Evolutionary conservation across 495 filamentous ascomycete species (phyloP).

Genomic region (Penicillium dipodomyicola): DNA sequence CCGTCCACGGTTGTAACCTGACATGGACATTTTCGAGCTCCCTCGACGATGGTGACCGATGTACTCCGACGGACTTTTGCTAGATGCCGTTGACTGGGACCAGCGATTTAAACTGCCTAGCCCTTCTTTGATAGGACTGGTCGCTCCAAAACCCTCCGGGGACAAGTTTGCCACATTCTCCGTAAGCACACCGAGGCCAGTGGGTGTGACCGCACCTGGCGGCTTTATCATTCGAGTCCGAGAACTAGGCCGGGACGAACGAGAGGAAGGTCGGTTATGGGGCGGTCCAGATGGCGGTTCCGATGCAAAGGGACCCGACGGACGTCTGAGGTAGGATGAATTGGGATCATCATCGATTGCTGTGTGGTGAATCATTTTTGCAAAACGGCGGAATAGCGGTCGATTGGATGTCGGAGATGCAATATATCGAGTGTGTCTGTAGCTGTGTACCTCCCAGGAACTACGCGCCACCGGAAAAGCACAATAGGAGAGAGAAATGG

Average conservation of each 20-base stretch:
- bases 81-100: constrained; percentile 75
- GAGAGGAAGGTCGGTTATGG: constrained; percentile 24
- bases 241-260: constrained; percentile 24
- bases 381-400: neutral
- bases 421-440: constrained; percentile 14
- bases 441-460: neutral
- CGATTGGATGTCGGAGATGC: constrained; percentile 7
- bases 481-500: constrained; percentile 4
- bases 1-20: constrained; percentile 21
- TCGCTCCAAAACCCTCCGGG: constrained; percentile 23
- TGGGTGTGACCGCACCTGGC: constrained; percentile 18
- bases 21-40: constrained; percentile 56
- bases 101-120: constrained; percentile 76
- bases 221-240: constrained; percentile 23
- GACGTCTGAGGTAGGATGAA: constrained; percentile 25
- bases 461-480: constrained; percentile 4
- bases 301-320: constrained; percentile 20
- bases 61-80: constrained; percentile 52
- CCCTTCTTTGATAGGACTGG: constrained; percentile 56
- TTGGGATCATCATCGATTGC: constrained; percentile 28
- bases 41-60: constrained; percentile 45
- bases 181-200: constrained; percentile 22
- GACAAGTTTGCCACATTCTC: constrained; percentile 18
- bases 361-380: constrained; percentile 32
- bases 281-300: constrained; percentile 15